A percentile compares a stretch with the other conserved stretches of the same genome.
These are phyloP conservation scores for Fusarium sp. DNA, from an alignment of 2,329 filamentous ascomycete species.

Conservation along the genomic window DNA sequence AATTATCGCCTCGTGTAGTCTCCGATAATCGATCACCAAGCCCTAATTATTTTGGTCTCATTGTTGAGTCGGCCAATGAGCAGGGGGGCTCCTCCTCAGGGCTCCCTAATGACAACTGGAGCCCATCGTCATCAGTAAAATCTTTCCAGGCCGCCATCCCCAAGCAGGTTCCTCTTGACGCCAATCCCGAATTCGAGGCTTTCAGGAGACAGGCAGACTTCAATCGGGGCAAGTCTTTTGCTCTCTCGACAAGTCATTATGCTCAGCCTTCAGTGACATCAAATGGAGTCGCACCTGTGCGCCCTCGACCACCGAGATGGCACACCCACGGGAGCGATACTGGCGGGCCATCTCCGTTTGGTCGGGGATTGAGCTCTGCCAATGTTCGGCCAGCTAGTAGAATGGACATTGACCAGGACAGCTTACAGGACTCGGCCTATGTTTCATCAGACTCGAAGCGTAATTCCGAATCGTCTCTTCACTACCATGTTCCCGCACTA, in stretches of 20 bases:
- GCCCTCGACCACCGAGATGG: conserved; percentile 60
- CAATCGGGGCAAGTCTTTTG: conserved; percentile 62
- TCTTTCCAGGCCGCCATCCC: conserved; percentile 77
- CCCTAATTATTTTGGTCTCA: conserved; percentile 89
- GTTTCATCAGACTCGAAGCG: conserved; percentile 66
- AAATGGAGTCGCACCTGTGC: conserved; percentile 45
- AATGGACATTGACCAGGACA: conserved; percentile 61
- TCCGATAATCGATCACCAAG: conserved; percentile 66
- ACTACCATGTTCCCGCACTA: conserved; percentile 54
- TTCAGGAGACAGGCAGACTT: conserved; percentile 80
- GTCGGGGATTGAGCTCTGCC: conserved; percentile 37
- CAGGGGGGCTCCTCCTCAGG: conserved; percentile 70
- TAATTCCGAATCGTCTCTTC: conserved; percentile 61
- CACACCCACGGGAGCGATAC: conserved; percentile 62
- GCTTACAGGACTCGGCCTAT: conserved; percentile 64
- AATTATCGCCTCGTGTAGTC: conserved; percentile 57
- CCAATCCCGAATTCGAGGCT: conserved; percentile 84
- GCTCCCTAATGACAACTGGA: conserved; percentile 79
- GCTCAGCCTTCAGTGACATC: conserved; percentile 49
- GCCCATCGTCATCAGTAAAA: conserved; percentile 75
- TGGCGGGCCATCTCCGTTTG: conserved; percentile 51
- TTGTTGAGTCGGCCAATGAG: conserved; percentile 70
- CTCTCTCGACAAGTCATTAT: conserved; percentile 61
- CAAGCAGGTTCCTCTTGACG: conserved; percentile 76
- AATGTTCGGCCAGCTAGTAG: conserved; percentile 42